Evolutionary conservation across 192 early-diverging fungal genomes (phyloP).

Genomic region (Coemansia aciculifera): DNA sequence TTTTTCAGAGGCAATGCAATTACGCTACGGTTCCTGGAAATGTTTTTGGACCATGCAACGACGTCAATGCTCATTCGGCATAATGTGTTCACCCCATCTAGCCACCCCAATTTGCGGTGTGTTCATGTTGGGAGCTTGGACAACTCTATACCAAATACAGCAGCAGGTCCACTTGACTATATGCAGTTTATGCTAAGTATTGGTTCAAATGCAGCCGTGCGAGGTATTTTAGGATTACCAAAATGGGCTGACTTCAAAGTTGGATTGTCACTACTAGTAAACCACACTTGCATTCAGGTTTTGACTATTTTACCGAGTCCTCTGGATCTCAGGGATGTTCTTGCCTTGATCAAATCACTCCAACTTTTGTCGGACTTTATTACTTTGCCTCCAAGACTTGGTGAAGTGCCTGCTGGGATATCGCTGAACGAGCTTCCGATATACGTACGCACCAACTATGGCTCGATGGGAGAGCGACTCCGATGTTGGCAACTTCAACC

Average conservation of each 20-base stretch:
- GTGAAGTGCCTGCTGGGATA: not conserved
- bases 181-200: not conserved
- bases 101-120: not conserved
- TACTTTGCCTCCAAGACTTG: not conserved
- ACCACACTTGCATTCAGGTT: too few relatives aligned
- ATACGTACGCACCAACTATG: not conserved
- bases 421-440: not conserved
- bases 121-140: not conserved
- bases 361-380: not conserved
- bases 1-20: not conserved
- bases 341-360: not conserved
- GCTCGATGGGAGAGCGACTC: not conserved
- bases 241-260: too few relatives aligned
- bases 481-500: not conserved
- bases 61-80: not conserved
- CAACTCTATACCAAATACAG: not conserved
- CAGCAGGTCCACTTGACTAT: not conserved
- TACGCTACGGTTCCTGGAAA: not conserved
- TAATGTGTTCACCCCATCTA: not conserved
- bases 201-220: not conserved
- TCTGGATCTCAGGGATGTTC: too few relatives aligned
- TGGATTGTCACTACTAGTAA: too few relatives aligned
- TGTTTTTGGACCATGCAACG: not conserved
- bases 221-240: not conserved
- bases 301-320: too few relatives aligned